A percentile compares a stretch with the other conserved stretches of the same genome.
These are phyloP conservation scores for Microbotryum intermedium DNA, from an alignment of 1,284 basidiomycete species.

Conservation along the genomic window DNA sequence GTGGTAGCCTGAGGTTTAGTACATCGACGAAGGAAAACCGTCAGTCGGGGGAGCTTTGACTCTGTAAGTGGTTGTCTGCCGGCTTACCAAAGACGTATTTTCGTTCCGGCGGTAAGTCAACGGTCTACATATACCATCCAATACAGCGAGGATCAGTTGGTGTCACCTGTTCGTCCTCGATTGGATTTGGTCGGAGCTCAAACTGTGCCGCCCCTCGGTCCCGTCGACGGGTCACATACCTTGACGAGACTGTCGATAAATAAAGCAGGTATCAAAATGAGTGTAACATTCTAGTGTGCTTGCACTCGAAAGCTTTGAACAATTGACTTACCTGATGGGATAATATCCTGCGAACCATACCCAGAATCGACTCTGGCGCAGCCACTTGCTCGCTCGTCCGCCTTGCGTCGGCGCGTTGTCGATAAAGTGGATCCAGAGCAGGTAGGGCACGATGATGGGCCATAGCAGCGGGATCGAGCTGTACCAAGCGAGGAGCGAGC, in stretches of 20 bases:
- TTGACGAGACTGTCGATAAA: conserved; percentile 5
- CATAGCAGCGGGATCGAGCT: conserved; percentile 84
- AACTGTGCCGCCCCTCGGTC: too few relatives aligned
- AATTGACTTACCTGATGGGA: conserved; percentile 64
- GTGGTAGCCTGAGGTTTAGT: conserved; percentile 55
- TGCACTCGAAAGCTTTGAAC: neutral
- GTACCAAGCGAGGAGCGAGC: neutral
- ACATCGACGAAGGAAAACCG: neutral
- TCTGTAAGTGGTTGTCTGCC: too few relatives aligned
- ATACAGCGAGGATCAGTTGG: too few relatives aligned
- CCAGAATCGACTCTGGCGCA: conserved; percentile 64
- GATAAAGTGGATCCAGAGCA: conserved; percentile 66
- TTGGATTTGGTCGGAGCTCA: too few relatives aligned
- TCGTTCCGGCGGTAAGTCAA: conserved; percentile 76
- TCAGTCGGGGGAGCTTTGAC: too few relatives aligned
- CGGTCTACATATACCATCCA: conserved; percentile 49
- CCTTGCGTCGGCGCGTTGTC: conserved; percentile 72
- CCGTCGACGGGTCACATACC: conserved; percentile 33
- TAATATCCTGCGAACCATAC: conserved; percentile 83
- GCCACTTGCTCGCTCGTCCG: conserved; percentile 67
- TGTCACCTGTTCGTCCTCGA: too few relatives aligned
- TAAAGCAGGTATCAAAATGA: conserved; percentile 8
- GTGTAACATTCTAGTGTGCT: conserved; percentile 15
- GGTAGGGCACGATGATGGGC: conserved; percentile 74
- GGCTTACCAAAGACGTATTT: conserved; percentile 74